These are phyloP conservation scores for Tetracladium maxilliforme DNA, from an alignment of 2,329 filamentous ascomycete species.

Conservation along the genomic window DNA sequence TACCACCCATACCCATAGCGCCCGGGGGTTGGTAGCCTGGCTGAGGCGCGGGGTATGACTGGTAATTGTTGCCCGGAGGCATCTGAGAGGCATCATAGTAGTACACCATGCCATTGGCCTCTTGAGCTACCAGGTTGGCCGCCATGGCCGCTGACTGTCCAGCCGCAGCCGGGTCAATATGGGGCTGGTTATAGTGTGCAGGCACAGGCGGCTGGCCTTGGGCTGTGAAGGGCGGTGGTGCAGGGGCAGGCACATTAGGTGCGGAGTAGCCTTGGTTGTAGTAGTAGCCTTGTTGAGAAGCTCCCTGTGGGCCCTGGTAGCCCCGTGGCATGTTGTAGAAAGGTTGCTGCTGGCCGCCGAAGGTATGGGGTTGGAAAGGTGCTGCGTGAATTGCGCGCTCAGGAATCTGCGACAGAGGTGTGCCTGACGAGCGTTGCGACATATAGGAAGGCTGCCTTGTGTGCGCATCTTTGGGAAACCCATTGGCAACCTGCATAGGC, in stretches of 20 bases:
- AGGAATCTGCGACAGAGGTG: conserved; percentile 80
- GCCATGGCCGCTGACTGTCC: conserved; percentile 37
- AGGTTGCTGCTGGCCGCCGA: conserved; percentile 32
- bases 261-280: conserved; percentile 41
- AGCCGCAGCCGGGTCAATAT: conserved; percentile 16
- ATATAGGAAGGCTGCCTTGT: conserved; percentile 54
- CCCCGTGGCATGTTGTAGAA: conserved; percentile 41
- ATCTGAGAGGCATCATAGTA: conserved; percentile 78
- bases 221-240: conserved; percentile 11
- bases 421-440: conserved; percentile 57
- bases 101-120: conserved; percentile 91
- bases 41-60: conserved; percentile 15
- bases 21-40: conserved; percentile 32
- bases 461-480: conserved; percentile 40
- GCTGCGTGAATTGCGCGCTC: conserved; percentile 84
- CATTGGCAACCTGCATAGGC: conserved; percentile 56
- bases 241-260: conserved; percentile 23
- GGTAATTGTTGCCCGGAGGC: conserved; percentile 26
- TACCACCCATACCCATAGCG: conserved; percentile 59
- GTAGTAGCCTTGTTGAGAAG: conserved; percentile 50
- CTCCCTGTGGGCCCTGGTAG: no score
- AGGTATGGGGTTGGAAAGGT: conserved; percentile 69
- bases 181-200: conserved; percentile 12
- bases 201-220: conserved; percentile 11
- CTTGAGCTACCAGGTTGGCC: conserved; percentile 55